These are phyloP conservation scores for Orbilia oligospora DNA, from an alignment of 2,329 filamentous ascomycete genomes.

Conservation along the genomic window DNA sequence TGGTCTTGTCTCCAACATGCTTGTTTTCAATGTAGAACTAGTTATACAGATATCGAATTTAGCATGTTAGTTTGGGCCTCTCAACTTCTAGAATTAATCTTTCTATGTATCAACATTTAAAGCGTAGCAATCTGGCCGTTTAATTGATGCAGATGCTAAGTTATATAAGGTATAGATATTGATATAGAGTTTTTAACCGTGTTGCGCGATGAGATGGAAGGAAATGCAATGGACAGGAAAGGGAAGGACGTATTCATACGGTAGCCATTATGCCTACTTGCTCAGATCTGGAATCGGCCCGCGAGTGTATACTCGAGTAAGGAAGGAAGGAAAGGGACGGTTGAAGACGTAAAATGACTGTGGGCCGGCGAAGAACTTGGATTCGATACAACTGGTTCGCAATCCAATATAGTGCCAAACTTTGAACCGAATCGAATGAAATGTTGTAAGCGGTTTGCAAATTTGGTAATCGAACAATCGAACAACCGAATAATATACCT, in stretches of 20 bases:
- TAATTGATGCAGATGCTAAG: not conserved
- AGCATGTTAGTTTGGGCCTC: slow-evolving; percentile 22
- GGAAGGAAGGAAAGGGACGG: not conserved
- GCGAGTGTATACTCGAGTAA: not conserved
- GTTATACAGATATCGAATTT: not conserved
- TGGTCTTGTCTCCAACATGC: slow-evolving; percentile 80
- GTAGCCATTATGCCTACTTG: slow-evolving; percentile 44
- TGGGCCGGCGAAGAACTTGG: not conserved
- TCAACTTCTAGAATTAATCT: not conserved
- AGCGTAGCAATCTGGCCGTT: not conserved
- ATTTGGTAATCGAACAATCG: too few species aligned
- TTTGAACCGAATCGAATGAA: too few species aligned
- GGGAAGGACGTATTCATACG: slow-evolving; percentile 43
- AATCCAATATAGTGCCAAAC: too few species aligned
- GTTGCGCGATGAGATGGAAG: slow-evolving; percentile 21
- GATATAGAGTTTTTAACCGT: slow-evolving; percentile 32
- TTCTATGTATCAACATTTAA: not conserved
- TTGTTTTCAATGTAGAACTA: slow-evolving; percentile 82
- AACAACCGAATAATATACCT: too few species aligned
- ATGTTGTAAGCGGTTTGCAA: too few species aligned
- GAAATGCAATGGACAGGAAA: slow-evolving; percentile 27
- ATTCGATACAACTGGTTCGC: too few species aligned
- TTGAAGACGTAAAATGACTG: not conserved
- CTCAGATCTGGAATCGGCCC: not conserved
- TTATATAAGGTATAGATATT: not conserved